Evolutionary conservation across 257 asterid species (phyloP).

Genomic region (Solanum virginianum): DNA sequence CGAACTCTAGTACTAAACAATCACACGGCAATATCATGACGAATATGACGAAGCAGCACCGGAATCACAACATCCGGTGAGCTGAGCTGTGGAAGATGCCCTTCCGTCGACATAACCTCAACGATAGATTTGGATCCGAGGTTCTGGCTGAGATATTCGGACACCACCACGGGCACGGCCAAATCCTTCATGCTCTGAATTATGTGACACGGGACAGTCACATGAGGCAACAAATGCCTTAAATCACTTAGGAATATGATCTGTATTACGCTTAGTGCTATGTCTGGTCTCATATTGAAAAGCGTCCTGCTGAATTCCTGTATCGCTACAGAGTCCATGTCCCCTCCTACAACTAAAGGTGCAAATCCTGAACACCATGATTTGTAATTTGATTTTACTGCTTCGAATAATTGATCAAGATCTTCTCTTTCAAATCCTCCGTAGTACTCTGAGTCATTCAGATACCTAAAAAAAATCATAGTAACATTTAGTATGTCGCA

Average conservation of each 20-base stretch:
- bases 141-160: not conserved
- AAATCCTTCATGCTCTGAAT: slow-evolving; percentile 3
- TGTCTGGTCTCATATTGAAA: not conserved
- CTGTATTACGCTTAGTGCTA: not conserved
- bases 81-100: slow-evolving; percentile 1
- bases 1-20: not conserved
- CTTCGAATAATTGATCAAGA: not conserved
- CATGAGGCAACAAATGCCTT: not conserved
- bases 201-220: not conserved
- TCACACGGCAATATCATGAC: not conserved
- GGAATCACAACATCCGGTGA: not conserved
- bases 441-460: not conserved
- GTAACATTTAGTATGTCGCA: not conserved
- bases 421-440: slow-evolving; percentile 1
- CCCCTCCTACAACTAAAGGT: not conserved
- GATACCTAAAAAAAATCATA: not conserved
- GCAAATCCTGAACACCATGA: slow-evolving; percentile 6
- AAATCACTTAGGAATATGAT: not conserved
- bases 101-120: not conserved
- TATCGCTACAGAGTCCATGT: not conserved
- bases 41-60: not conserved
- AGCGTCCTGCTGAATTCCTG: not conserved
- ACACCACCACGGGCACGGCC: not conserved
- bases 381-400: not conserved
- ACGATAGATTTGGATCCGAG: not conserved